phyloP scores from a whole-genome alignment of 345 rosid species.

The Noccaea caerulescens region DNA sequence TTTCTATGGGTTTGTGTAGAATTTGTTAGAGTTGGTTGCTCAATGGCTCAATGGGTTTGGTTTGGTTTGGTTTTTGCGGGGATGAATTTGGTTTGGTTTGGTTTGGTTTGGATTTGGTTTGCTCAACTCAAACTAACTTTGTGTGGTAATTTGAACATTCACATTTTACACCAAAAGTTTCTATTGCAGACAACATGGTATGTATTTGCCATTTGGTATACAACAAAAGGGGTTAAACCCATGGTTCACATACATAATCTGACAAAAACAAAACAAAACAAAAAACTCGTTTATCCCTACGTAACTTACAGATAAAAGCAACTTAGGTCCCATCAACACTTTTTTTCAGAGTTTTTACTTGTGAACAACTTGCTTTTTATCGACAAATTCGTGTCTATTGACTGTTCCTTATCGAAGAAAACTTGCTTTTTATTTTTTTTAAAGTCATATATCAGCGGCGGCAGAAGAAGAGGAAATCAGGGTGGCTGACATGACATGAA shows the following conservation, averaged over 20 bases:
- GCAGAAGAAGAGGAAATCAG: constrained; percentile 79
- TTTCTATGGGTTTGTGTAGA: no score
- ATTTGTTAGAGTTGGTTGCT: no score
- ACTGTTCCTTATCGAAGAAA: neutral
- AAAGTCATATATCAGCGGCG: constrained; percentile 41
- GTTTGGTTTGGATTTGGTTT: no score
- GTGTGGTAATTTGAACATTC: constrained; percentile 14
- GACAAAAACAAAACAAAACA: constrained; percentile 36
- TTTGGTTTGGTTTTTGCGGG: no score
- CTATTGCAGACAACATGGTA: constrained; percentile 27
- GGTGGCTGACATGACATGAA: constrained; percentile 67
- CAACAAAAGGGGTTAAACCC: constrained; percentile 26
- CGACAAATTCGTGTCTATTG: neutral
- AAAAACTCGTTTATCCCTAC: constrained; percentile 21
- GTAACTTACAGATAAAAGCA: constrained; percentile 28
- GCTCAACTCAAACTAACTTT: neutral
- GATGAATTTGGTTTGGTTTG: no score
- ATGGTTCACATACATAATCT: constrained; percentile 32
- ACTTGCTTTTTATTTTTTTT: no score
- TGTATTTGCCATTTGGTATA: constrained; percentile 9
- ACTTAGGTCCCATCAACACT: constrained; percentile 35
- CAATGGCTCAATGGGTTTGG: no score
- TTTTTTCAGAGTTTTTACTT: neutral
- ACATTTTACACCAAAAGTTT: constrained; percentile 19
- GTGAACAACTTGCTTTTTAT: constrained; percentile 4